phyloP scores from a whole-genome alignment of 2,329 filamentous ascomycete species.

The Fusarium sp. region DNA sequence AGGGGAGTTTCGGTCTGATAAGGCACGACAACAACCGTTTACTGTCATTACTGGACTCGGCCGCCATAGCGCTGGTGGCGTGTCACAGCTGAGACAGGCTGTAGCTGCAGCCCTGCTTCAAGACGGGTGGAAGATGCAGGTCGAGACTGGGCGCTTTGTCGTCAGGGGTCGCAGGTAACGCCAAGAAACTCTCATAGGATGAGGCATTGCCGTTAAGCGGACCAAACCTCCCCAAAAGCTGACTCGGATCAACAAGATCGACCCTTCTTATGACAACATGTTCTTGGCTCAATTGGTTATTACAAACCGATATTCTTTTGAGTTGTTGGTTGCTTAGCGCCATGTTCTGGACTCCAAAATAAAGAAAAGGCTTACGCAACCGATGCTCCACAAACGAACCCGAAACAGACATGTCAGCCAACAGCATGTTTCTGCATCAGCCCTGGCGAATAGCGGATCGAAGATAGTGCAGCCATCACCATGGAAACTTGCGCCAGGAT shows the following conservation, averaged over 20 bases:
- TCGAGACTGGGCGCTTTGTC: constrained; percentile 78
- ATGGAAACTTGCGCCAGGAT: constrained; percentile 28
- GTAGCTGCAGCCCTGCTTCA: constrained; percentile 82
- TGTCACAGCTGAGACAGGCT: constrained; percentile 81
- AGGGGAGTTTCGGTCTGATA: constrained; percentile 72
- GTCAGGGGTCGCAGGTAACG: constrained; percentile 71
- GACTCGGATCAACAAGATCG: not conserved
- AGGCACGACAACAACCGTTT: constrained; percentile 68
- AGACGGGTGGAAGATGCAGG: constrained; percentile 87
- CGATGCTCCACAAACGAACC: constrained; percentile 31
- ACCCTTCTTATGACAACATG: not conserved
- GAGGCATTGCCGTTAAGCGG: not conserved
- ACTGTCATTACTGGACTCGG: constrained; percentile 87
- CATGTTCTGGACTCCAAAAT: constrained; percentile 10
- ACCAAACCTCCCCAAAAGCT: not conserved
- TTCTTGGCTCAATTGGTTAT: not conserved
- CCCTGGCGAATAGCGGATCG: constrained; percentile 22
- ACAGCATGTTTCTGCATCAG: not conserved
- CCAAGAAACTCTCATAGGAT: not conserved
- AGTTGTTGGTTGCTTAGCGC: constrained; percentile 1
- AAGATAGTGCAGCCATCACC: constrained; percentile 12
- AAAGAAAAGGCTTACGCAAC: constrained; percentile 38
- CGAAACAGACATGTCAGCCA: constrained; percentile 22
- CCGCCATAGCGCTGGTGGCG: constrained; percentile 82
- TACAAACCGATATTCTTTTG: not conserved